phyloP scores from a whole-genome alignment of 257 asterid species.

The Fraxinus americana region DNA sequence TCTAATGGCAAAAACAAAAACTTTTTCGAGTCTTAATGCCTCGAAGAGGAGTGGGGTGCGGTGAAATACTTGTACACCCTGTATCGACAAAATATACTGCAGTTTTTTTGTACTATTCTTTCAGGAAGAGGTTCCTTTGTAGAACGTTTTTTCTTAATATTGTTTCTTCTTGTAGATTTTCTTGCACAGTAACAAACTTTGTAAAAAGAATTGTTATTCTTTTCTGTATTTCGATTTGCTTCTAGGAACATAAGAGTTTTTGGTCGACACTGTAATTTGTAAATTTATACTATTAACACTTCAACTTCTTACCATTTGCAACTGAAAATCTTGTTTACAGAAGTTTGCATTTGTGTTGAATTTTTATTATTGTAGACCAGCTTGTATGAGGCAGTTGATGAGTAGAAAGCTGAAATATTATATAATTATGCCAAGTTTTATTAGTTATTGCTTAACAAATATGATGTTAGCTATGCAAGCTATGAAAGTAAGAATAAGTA shows the following conservation, averaged over 20 bases:
- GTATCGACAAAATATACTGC: slow-evolving; percentile 34
- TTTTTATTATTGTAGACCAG: not conserved
- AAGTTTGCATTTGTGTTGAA: not conserved
- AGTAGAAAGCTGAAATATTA: not conserved
- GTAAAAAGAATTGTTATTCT: slow-evolving; percentile 25
- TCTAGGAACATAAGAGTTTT: slow-evolving; percentile 16
- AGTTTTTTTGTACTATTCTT: slow-evolving; percentile 46
- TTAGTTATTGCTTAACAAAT: no score
- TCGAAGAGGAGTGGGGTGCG: slow-evolving; percentile 37
- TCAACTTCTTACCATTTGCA: slow-evolving; percentile 23
- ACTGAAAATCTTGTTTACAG: slow-evolving; percentile 11
- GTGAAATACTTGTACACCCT: slow-evolving; percentile 40
- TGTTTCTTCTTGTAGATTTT: slow-evolving; percentile 37
- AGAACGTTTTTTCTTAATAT: slow-evolving; percentile 38
- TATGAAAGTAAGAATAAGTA: no score
- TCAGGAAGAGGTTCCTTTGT: slow-evolving; percentile 40
- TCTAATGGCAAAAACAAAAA: slow-evolving; percentile 22
- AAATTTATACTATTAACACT: slow-evolving; percentile 18
- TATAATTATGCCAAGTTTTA: no score
- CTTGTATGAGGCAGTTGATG: not conserved
- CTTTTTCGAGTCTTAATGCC: slow-evolving; percentile 13
- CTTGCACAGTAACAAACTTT: slow-evolving; percentile 32
- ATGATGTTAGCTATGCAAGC: no score
- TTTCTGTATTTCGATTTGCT: slow-evolving; percentile 9
- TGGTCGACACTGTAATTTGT: slow-evolving; percentile 29